Conservation (phyloP, 371 early-diverging fungal species). For the Gilbertella persicaria region DNA sequence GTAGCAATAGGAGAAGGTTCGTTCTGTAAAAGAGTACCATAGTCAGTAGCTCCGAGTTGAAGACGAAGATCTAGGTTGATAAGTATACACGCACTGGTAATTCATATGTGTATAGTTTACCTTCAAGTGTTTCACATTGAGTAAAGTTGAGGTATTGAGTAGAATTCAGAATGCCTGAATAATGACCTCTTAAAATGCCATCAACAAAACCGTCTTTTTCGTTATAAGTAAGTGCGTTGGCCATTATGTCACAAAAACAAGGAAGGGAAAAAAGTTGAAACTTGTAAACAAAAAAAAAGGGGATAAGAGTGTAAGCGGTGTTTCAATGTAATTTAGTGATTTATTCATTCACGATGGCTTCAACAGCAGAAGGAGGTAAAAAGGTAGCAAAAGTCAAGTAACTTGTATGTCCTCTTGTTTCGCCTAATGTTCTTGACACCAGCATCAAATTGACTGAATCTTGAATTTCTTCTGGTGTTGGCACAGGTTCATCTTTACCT, state of each 20-base stretch:
- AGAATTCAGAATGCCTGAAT: constrained; percentile 79
- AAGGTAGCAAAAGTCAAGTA: constrained; percentile 91
- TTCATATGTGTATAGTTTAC: constrained; percentile 42
- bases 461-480: constrained; percentile 21
- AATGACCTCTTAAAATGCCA: constrained; percentile 94
- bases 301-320: not conserved
- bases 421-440: constrained; percentile 44
- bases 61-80: constrained; percentile 55
- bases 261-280: not conserved
- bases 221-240: constrained; percentile 79
- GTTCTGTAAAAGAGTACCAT: constrained; percentile 91
- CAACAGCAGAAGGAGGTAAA: constrained; percentile 43
- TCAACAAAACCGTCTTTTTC: constrained; percentile 92
- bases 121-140: constrained; percentile 98
- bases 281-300: not conserved
- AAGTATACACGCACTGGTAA: not conserved
- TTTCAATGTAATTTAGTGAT: not conserved
- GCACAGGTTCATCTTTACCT: constrained; percentile 22
- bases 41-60: constrained; percentile 95
- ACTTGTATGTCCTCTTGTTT: constrained; percentile 85
- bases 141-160: constrained; percentile 91
- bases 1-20: constrained; percentile 96
- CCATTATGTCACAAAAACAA: constrained; percentile 51
- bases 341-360: not conserved
- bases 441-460: constrained; percentile 38